phyloP scores from a whole-genome alignment of 2,329 filamentous ascomycete genomes.

The Colletotrichum eremochloae region DNA sequence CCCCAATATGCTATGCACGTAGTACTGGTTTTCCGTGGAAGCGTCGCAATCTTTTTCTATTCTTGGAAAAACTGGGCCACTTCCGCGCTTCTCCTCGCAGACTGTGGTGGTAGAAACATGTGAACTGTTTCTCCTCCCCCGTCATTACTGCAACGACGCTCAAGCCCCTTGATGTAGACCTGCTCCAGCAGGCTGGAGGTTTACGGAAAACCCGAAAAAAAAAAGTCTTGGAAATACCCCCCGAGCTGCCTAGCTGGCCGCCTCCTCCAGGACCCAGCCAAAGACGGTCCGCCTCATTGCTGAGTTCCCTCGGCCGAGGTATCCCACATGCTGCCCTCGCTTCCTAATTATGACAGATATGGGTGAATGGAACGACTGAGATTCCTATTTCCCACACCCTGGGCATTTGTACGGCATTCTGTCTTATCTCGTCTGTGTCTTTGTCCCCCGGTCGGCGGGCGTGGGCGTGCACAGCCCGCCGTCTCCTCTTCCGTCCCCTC shows the following conservation, averaged over 20 bases:
- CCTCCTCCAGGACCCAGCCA: neutral
- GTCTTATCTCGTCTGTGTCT: too few species aligned
- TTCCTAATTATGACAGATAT: too few species aligned
- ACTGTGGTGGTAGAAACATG: neutral
- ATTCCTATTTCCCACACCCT: neutral
- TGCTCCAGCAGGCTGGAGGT: too few species aligned
- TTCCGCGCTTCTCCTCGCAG: neutral
- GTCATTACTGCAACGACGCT: neutral
- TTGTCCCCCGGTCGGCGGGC: neutral
- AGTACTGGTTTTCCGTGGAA: neutral
- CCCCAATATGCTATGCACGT: too few species aligned
- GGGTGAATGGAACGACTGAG: too few species aligned
- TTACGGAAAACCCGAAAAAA: too few species aligned
- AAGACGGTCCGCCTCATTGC: neutral
- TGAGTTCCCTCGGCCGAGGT: too few species aligned
- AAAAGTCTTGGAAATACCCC: neutral
- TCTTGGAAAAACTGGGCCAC: constrained; percentile 23
- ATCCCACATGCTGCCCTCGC: too few species aligned
- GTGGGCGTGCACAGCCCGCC: neutral
- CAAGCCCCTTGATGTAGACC: too few species aligned
- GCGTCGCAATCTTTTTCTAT: constrained; percentile 18
- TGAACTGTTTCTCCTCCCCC: neutral
- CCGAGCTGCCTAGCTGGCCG: neutral
- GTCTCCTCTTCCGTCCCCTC: neutral
- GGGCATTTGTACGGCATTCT: too few species aligned